Evolutionary conservation across 768 basidiomycete species (phyloP).

Genomic region (Lenzites betulinus): DNA sequence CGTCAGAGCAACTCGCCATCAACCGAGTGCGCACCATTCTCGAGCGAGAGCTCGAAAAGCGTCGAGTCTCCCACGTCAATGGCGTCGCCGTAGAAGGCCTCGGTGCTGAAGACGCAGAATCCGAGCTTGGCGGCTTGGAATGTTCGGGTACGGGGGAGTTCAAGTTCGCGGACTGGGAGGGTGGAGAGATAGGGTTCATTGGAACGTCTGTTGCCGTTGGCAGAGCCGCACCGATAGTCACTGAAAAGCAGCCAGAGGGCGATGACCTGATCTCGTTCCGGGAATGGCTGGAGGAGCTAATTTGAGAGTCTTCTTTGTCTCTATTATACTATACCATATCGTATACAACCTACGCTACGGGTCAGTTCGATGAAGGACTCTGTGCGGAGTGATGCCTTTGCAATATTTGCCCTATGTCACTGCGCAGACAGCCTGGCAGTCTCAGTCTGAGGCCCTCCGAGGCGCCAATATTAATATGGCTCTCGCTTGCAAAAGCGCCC

Average conservation of each 20-base stretch:
- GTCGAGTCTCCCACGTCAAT: constrained; percentile 60
- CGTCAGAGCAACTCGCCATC: constrained; percentile 54
- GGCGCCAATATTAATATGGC: no score
- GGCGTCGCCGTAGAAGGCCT: constrained; percentile 74
- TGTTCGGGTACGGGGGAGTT: constrained; percentile 61
- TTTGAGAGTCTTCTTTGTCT: constrained; percentile 27
- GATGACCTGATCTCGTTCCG: constrained; percentile 46
- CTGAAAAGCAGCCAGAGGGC: constrained; percentile 37
- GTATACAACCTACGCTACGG: no score
- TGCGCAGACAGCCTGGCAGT: no score
- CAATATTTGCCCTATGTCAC: no score
- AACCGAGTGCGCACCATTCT: constrained; percentile 75
- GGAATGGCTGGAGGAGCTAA: constrained; percentile 51
- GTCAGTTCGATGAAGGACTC: no score
- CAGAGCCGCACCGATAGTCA: constrained; percentile 22
- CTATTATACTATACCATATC: neutral
- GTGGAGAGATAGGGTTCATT: constrained; percentile 71
- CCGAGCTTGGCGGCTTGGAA: constrained; percentile 76
- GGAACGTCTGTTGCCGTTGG: constrained; percentile 54
- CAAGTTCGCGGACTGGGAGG: constrained; percentile 82
- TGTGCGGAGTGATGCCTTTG: no score
- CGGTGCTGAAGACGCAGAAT: constrained; percentile 60
- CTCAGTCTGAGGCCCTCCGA: no score
- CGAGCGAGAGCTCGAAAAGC: constrained; percentile 84
- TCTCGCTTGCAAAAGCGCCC: neutral